Base-by-base conservation (phyloP, 345 rosid species). In the Brassica rapa region DNA sequence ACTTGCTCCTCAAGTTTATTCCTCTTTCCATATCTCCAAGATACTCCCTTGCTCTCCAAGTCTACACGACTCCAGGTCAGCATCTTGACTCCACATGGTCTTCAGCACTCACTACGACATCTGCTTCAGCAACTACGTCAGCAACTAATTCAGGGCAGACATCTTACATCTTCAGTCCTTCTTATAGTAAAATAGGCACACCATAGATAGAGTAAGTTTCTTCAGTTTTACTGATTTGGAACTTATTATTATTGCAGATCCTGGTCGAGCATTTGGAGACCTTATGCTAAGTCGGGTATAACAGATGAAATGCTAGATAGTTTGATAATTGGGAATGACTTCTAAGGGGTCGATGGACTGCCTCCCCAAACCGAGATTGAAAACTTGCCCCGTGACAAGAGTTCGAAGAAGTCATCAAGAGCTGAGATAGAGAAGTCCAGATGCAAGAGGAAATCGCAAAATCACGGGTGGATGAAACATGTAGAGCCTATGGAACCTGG, bases 401-500 rank as follows among this genome's bases (percentile, higher is more conserved):
- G 76, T 73, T 86, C 82, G 3, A 89, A 69, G 79, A 94, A 88
- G 81, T 88, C 97, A 1, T 41, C 85, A 1, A 83, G 97, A 82
- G 87, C 88, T 70, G 97, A 92, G 71, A 86, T 92, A 32, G 35
- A 49, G 97, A 94, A 81, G 90, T 85, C 68, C 91, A 76, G 85
- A 94, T 89, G 75, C 95, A 92, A 88, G 95, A 94, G 30, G 97
- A 94, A 64, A 77, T 86, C 43, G 91, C 97, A 10, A 94, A 88
- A 74, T 86, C 96, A 68, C 85, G 97, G 92, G 30, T 27, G 5
- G 98, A 94, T 55, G 95, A 87, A 19, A 82, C 89, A 14, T 97
- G 91, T 29, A 90, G 97, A 86, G 91, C 97, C 65, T 94, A 94
- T 78, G 98, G 97, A 82, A 92, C 97, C 1, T 97, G 97, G 68